These are phyloP conservation scores for Mucor sp. DNA, from an alignment of 371 early-diverging fungal genomes.

Conservation along the genomic window DNA sequence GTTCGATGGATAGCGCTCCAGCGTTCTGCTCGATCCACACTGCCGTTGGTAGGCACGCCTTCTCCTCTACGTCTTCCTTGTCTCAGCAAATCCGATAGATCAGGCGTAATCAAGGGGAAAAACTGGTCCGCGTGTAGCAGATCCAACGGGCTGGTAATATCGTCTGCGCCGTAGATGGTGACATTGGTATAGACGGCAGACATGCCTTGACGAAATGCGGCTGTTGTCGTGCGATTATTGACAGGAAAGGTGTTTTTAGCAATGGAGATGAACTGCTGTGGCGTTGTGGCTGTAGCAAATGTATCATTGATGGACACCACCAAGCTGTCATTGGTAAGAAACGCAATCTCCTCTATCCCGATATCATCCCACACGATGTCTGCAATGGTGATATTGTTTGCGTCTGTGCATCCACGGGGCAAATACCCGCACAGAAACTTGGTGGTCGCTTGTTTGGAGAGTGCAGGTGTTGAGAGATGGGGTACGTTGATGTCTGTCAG, in stretches of 20 bases:
- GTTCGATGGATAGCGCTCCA: constrained; percentile 18
- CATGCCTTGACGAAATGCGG: neutral
- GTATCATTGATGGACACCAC: neutral
- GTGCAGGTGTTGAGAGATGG: neutral
- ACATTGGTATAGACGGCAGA: neutral
- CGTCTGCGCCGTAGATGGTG: neutral
- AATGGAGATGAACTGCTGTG: constrained; percentile 1
- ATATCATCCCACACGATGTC: constrained; percentile 6
- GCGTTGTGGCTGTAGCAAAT: constrained; percentile 1
- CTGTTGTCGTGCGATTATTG: neutral
- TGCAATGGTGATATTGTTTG: constrained; percentile 7
- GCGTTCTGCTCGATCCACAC: constrained; percentile 11
- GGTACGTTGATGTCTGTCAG: constrained; percentile 16
- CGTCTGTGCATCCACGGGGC: constrained; percentile 6
- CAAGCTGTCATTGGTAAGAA: neutral
- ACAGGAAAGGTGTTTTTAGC: neutral
- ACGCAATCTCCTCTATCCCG: neutral
- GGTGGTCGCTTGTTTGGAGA: neutral
- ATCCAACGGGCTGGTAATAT: neutral
- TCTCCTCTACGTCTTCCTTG: constrained; percentile 1
- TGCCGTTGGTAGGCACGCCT: constrained; percentile 1
- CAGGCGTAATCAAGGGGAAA: constrained; percentile 1
- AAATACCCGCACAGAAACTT: constrained; percentile 15
- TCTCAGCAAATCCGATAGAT: constrained; percentile 4
- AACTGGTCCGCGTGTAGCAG: neutral